A percentile compares a stretch with the other conserved stretches of the same genome.
Evolutionary conservation across 441 rosid genomes (phyloP).

Genomic region (Euphorbia neoarborescens): DNA sequence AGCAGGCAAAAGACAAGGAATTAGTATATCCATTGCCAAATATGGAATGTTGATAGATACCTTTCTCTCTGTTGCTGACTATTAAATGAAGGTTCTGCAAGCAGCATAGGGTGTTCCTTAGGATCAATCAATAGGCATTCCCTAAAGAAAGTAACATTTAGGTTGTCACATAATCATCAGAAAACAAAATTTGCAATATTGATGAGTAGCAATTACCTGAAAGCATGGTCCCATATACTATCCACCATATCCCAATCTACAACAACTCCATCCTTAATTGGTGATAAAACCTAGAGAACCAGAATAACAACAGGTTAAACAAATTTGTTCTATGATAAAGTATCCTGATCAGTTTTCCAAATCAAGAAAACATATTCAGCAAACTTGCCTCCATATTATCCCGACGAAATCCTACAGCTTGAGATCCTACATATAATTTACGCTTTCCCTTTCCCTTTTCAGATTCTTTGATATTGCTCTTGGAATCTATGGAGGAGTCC

Average conservation of each 20-base stretch:
- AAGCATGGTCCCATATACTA: conserved; percentile 96
- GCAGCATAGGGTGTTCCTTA: conserved; percentile 96
- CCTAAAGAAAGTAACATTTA: conserved; percentile 33
- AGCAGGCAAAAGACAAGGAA: not conserved
- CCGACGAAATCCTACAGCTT: conserved; percentile 73
- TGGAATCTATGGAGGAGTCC: conserved; percentile 48
- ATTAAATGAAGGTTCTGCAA: conserved; percentile 92
- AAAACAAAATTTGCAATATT: not conserved
- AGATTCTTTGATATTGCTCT: conserved; percentile 45
- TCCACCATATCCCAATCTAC: conserved; percentile 97
- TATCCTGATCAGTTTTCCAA: not conserved
- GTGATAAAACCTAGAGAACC: conserved; percentile 57
- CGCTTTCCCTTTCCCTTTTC: conserved; percentile 58
- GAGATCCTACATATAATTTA: conserved; percentile 82
- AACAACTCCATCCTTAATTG: conserved; percentile 85
- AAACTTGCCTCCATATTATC: conserved; percentile 87
- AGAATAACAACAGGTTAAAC: conserved; percentile 16
- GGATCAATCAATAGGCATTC: conserved; percentile 92
- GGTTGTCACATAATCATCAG: not conserved
- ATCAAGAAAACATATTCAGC: not conserved
- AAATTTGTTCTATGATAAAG: not conserved
- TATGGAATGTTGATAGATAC: conserved; percentile 29
- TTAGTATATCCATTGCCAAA: not conserved
- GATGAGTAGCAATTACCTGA: conserved; percentile 40
- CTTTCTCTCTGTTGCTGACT: conserved; percentile 90